Evolutionary conservation across 2,329 filamentous ascomycete genomes (phyloP), one percentile per base, ranked within the genome.

Genomic region (Venturia nashicola): DNA sequence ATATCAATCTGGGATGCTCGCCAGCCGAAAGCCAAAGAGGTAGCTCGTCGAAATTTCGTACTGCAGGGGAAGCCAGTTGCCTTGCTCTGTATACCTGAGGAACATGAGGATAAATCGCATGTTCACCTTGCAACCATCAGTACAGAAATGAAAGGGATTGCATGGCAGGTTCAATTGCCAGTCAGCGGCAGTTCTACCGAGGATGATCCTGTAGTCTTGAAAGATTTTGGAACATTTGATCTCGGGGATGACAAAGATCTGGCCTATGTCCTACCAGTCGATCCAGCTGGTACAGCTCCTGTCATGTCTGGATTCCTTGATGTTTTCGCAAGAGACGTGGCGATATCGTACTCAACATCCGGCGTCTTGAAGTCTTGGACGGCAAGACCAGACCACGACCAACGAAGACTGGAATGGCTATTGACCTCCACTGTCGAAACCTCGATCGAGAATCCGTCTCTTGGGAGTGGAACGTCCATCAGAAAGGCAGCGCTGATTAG

Each of bases 401-500:
- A 79, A n/a, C 75, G 77, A 9, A 82, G 79, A 46, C 81, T 94
- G 9, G 88, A 92, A 67, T 96, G 91, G 91, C 78, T 96, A 2
- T 83, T 86, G 9, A 96, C 91, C 0, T 91, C 88, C 20, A 86
- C 83, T 0, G 87, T 94, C 66, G 88, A 95, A 67, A 96, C 92
- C 1, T 86, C 87, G 1, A 80, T 96, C 20, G 73, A 76, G 0
- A 83, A 88, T 36, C 89, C 89, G 32, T 86, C 89, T 0, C 80
- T 96, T 36, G 90, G 89, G 12, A 95, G 90, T 70, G 91, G 89
- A 16, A 95, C 89, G 68, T 92, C 88, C 9, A 87, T 92, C 70
- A 88, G 92, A 67, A 96, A 95, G 73, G 89, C 90, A 32, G 91
- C 91, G 4, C 76, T 97, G 23, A 90, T 95, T 42, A 88, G 95